Evolutionary conservation across 805 yeast genomes (phyloP).

Genomic region (Sugiyamaella boreocaroliniensis): DNA sequence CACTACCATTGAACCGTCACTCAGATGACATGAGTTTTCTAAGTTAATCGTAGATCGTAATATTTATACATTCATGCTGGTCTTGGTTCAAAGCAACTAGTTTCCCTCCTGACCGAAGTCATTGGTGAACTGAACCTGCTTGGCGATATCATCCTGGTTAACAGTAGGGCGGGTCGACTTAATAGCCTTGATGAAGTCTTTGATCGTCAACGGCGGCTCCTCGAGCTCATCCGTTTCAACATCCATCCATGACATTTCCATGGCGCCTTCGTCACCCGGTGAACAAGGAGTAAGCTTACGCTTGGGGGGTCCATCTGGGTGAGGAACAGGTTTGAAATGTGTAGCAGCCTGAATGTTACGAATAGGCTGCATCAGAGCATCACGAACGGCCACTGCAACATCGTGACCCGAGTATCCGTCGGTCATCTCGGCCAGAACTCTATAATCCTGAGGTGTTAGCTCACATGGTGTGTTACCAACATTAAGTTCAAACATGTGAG

Average conservation of each 20-base stretch:
- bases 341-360: slow-evolving; percentile 94
- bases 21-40: slow-evolving; percentile 6
- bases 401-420: slow-evolving; percentile 98
- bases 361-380: slow-evolving; percentile 96
- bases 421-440: slow-evolving; percentile 81
- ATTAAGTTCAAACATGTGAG: slow-evolving; percentile 89
- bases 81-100: slow-evolving; percentile 27
- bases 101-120: slow-evolving; percentile 99
- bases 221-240: slow-evolving; percentile 79
- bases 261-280: slow-evolving; percentile 86
- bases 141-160: slow-evolving; percentile 70
- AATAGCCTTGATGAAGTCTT: slow-evolving; percentile 89
- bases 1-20: slow-evolving; percentile 51
- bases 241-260: slow-evolving; percentile 91
- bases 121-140: slow-evolving; percentile 79
- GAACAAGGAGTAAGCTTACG: slow-evolving; percentile 81
- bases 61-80: not conserved
- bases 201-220: slow-evolving; percentile 84
- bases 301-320: slow-evolving; percentile 18
- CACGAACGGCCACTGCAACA: slow-evolving; percentile 92
- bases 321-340: slow-evolving; percentile 59
- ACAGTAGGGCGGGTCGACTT: slow-evolving; percentile 93
- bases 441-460: slow-evolving; percentile 64
- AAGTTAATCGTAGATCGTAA: not conserved
- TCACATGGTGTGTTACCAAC: slow-evolving; percentile 86